Conservation (phyloP, 2,329 filamentous ascomycete genomes). For the Dothideomycetes sp. region DNA sequence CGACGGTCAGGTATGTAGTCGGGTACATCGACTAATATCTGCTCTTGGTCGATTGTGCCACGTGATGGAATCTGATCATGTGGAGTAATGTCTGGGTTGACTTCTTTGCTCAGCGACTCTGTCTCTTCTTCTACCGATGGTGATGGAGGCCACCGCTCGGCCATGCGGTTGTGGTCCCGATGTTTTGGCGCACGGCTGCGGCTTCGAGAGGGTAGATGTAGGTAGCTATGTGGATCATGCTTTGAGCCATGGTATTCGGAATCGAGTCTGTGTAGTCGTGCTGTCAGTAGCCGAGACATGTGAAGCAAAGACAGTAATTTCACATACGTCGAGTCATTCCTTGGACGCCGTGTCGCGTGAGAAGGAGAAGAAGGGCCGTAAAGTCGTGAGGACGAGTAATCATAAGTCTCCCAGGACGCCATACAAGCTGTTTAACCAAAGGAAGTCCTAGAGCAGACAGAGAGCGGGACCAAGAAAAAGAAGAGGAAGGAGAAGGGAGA, state of each 20-base stretch:
- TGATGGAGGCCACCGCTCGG: conserved; percentile 44
- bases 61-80: conserved; percentile 50
- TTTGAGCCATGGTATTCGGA: conserved; percentile 18
- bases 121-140: conserved; percentile 63
- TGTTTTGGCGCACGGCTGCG: conserved; percentile 2
- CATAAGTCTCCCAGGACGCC: conserved; percentile 20
- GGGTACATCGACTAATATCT: conserved; percentile 54
- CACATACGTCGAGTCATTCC: conserved; percentile 16
- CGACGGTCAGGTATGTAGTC: conserved; percentile 46
- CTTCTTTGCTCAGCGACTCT: conserved; percentile 53
- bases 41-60: conserved; percentile 59
- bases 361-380: conserved; percentile 8
- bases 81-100: conserved; percentile 32
- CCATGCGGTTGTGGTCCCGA: background rate
- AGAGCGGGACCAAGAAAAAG: background rate
- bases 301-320: background rate
- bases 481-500: background rate
- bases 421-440: conserved; percentile 13
- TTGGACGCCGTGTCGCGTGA: conserved; percentile 14
- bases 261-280: conserved; percentile 16
- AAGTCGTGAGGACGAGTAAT: conserved; percentile 14
- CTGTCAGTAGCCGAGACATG: conserved; percentile 17
- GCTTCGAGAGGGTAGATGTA: conserved; percentile 21
- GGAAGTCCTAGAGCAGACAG: background rate
- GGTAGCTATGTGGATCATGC: conserved; percentile 22